Evolutionary conservation across 371 early-diverging fungal genomes (phyloP).

Genomic region (Rhizomucor pusillus): DNA sequence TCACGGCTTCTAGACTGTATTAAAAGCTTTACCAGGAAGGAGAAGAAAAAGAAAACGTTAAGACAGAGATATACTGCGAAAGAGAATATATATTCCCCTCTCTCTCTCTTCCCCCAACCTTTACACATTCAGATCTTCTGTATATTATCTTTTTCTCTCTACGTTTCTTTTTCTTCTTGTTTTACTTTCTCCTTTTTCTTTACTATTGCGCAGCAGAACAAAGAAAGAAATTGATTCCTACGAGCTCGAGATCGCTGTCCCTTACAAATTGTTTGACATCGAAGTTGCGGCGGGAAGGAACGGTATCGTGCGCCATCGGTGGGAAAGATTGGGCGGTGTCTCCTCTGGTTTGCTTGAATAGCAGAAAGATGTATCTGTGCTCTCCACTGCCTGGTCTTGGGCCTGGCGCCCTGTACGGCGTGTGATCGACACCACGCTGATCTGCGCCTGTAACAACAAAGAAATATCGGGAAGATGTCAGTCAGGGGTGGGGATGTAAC

Average conservation of each 20-base stretch:
- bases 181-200: neutral
- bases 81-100: too few relatives aligned
- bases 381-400: conserved; percentile 55
- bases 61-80: too few relatives aligned
- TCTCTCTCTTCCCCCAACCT: too few relatives aligned
- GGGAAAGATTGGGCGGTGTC: conserved; percentile 15
- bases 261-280: conserved; percentile 45
- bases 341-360: conserved; percentile 51
- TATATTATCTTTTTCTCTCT: neutral
- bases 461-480: neutral
- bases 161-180: neutral
- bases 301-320: conserved; percentile 20
- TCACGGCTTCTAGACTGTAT: conserved; percentile 77
- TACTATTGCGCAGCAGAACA: neutral
- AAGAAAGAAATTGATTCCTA: conserved; percentile 56
- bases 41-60: conserved; percentile 1
- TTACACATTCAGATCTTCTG: neutral
- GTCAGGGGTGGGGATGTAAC: too few relatives aligned
- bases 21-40: too few relatives aligned
- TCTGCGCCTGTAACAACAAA: neutral
- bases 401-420: conserved; percentile 56
- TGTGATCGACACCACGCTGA: conserved; percentile 11
- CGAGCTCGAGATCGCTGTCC: conserved; percentile 44
- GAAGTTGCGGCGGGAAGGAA: conserved; percentile 43
- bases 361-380: conserved; percentile 64